These are phyloP conservation scores for Coemansia sp. DNA, from an alignment of 192 early-diverging fungal genomes.

Conservation along the genomic window DNA sequence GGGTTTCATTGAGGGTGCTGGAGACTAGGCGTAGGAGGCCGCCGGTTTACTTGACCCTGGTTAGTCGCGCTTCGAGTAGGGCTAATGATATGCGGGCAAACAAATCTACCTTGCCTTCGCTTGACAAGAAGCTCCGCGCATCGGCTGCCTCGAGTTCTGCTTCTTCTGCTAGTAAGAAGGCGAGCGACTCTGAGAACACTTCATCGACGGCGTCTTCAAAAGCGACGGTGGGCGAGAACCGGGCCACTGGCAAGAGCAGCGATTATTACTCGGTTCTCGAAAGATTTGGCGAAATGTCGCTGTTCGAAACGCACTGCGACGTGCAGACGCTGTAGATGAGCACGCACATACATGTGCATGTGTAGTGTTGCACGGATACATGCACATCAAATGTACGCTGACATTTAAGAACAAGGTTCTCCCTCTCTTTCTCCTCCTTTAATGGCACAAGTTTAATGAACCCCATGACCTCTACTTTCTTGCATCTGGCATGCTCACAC, in stretches of 20 bases:
- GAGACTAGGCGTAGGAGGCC: conserved; percentile 66
- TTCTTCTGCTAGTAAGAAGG: background rate
- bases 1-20: conserved; percentile 62
- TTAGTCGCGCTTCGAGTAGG: conserved; percentile 44
- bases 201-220: background rate
- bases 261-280: conserved; percentile 55
- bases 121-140: conserved; percentile 30
- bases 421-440: background rate
- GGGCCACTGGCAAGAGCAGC: conserved; percentile 11
- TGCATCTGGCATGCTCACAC: background rate
- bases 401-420: background rate
- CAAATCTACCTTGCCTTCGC: conserved; percentile 22
- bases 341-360: background rate
- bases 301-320: conserved; percentile 43
- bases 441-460: background rate
- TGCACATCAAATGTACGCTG: background rate
- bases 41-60: conserved; percentile 67
- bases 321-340: conserved; percentile 15
- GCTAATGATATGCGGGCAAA: conserved; percentile 20
- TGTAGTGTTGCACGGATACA: background rate
- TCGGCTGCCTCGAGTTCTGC: conserved; percentile 13
- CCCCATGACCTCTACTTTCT: background rate
- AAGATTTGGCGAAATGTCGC: conserved; percentile 54
- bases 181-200: background rate
- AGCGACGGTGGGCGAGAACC: background rate